Percentiles rank a stretch among this genome's conserved stretches.
Evolutionary conservation across 139 green algal species (phyloP).

Genomic region (Chlamydomonas sphaeroides): DNA sequence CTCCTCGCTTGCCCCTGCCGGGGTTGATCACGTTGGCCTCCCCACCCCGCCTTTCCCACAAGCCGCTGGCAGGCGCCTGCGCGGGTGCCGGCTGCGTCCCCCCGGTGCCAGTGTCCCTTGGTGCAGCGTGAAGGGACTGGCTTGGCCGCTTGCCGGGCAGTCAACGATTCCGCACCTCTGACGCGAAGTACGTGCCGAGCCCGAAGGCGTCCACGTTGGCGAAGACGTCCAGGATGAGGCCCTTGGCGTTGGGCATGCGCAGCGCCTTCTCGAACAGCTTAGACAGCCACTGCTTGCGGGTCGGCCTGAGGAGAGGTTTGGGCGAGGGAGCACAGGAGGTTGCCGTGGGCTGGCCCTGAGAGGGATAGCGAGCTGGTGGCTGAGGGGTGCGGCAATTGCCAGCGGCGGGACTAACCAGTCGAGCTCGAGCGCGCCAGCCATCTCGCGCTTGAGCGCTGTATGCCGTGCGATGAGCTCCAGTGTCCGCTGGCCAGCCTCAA

Average conservation of each 20-base stretch:
- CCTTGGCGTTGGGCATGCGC: conserved; percentile 8
- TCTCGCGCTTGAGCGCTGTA: not conserved
- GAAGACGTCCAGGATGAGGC: conserved; percentile 34
- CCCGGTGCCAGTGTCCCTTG: not conserved
- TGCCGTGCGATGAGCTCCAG: conserved; percentile 21
- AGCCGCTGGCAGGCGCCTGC: not conserved
- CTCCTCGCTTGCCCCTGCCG: no score
- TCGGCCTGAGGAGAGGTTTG: not conserved
- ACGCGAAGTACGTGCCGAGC: conserved; percentile 35
- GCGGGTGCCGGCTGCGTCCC: no score
- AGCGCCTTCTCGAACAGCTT: conserved; percentile 25
- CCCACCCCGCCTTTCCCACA: not conserved
- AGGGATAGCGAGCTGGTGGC: not conserved
- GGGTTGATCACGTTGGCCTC: no score
- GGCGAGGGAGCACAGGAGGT: no score
- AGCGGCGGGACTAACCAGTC: conserved; percentile 1
- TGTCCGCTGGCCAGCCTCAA: conserved; percentile 6
- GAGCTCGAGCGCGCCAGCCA: conserved; percentile 14
- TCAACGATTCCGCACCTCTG: conserved; percentile 18
- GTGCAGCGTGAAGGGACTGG: no score
- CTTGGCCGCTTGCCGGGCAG: no score
- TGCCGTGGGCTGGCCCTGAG: no score
- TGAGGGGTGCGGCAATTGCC: not conserved
- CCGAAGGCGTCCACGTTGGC: conserved; percentile 21
- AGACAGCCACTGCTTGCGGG: conserved; percentile 32